Evolutionary conservation across 2,329 filamentous ascomycete species (phyloP).

Genomic region (Botrytis deweyae): DNA sequence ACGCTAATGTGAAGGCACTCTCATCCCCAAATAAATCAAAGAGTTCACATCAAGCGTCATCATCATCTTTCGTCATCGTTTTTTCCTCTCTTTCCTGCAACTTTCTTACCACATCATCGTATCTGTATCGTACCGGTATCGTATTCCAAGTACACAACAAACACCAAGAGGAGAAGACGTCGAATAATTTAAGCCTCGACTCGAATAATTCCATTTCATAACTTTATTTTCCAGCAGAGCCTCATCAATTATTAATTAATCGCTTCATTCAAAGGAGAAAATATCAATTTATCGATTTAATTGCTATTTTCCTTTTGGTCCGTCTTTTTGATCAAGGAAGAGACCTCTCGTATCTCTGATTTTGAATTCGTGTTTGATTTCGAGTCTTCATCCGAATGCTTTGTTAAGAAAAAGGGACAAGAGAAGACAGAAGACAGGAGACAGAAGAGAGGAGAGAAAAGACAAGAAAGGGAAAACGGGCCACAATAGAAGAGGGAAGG

Average conservation of each 20-base stretch:
- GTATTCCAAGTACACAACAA: neutral
- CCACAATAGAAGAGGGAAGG: neutral
- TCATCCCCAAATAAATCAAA: neutral
- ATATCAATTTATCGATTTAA: neutral
- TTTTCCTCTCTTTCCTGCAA: neutral
- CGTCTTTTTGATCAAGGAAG: neutral
- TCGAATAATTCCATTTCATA: neutral
- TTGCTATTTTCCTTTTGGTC: neutral
- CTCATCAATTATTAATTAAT: neutral
- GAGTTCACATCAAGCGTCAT: neutral
- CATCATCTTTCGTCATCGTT: constrained; percentile 16
- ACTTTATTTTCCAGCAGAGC: neutral
- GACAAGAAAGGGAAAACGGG: neutral
- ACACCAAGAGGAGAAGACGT: neutral
- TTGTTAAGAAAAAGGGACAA: neutral
- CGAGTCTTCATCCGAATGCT: neutral
- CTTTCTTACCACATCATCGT: neutral
- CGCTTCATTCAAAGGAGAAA: neutral
- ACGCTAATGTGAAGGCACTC: neutral
- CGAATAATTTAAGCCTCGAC: neutral
- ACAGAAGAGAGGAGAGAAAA: no score
- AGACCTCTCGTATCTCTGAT: no score
- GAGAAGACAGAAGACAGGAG: neutral
- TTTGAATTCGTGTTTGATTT: neutral
- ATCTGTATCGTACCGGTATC: no score